Base-by-base conservation (phyloP, 257 asterid species). In the Scutellaria minor region DNA sequence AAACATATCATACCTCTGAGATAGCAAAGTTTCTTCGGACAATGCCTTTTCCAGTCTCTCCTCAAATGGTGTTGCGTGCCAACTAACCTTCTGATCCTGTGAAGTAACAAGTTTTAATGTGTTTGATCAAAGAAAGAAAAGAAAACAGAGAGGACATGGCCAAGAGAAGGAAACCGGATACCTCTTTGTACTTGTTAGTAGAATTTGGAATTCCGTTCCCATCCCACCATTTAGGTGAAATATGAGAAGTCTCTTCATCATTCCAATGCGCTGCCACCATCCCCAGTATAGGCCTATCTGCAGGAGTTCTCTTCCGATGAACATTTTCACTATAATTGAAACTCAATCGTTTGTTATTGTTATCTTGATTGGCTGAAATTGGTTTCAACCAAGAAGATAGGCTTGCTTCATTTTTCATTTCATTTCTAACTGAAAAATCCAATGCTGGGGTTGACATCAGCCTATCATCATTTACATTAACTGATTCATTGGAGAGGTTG, bases 11-110 rank as follows among this genome's bases (percentile, higher is more conserved):
- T 85, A 88, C 98, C 95, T 88, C 76, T 83, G 90, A 75, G 93
- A 83, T 74, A 75, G 79, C 18, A 68, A 69, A 76, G 90, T 66
- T 78, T 91, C 97, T 80, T 89, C 94, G 31, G 97, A 93, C 78
- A 93, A 74, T 31, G 98, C 98, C 81, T 93, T 93, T 76, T 93
- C 97, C 31, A 93, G 85, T 78, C 98, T 91, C 92, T 93, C 98
- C 75, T 89, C 97, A 68, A 93, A 93, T 55, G 98, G 94, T 12
- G 96, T 91, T 40, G 97, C 96, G 62, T 93, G 98, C 97, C 97
- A 93, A 77, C 86, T 93, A 37, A 93, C 96, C 77, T 91, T 93
- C 78, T 93, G 92, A 79, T 86, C 92, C 92, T 86, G 84, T 11
- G 35, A 71, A 76, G 42, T 22, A 24, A 40, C 41, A n/a, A 20